A percentile compares a stretch with the other conserved stretches of the same genome.
These are phyloP conservation scores for Tolypocladium guangdongense DNA, from an alignment of 2,329 filamentous ascomycete genomes.

Conservation along the genomic window DNA sequence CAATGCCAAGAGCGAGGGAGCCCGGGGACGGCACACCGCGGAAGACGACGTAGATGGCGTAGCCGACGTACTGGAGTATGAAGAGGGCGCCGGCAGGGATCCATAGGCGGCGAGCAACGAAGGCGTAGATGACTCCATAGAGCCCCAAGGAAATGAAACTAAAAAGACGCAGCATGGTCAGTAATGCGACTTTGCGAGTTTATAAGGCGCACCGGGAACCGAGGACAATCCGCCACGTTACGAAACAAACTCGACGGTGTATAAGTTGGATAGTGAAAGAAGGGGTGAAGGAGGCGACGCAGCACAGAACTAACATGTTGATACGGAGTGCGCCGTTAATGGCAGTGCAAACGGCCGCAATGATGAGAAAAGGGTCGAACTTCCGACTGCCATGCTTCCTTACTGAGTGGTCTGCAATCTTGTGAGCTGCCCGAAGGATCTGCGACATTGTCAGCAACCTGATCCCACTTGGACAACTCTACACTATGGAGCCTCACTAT, in stretches of 20 bases:
- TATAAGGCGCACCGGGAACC: not conserved
- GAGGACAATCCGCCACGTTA: too few species aligned
- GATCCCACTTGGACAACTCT: too few species aligned
- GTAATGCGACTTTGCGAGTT: not conserved
- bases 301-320: constrained; percentile 3
- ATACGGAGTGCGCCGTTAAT: constrained; percentile 4
- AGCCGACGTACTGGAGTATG: constrained; percentile 2
- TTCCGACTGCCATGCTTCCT: not conserved
- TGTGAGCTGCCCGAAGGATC: not conserved
- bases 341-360: not conserved
- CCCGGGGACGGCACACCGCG: constrained; percentile 4
- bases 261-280: too few species aligned
- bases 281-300: not conserved
- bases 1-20: constrained; percentile 4
- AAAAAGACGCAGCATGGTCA: not conserved
- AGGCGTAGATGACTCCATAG: constrained; percentile 3
- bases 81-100: constrained; percentile 3
- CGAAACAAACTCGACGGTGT: too few species aligned
- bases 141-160: constrained; percentile 6
- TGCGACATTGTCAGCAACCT: not conserved
- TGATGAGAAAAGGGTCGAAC: not conserved
- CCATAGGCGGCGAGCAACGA: constrained; percentile 3
- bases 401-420: not conserved
- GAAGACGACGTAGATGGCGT: constrained; percentile 5
- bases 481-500: too few species aligned